Conservation (phyloP, 306 rosid genomes). For the Adenanthera pavonina region DNA sequence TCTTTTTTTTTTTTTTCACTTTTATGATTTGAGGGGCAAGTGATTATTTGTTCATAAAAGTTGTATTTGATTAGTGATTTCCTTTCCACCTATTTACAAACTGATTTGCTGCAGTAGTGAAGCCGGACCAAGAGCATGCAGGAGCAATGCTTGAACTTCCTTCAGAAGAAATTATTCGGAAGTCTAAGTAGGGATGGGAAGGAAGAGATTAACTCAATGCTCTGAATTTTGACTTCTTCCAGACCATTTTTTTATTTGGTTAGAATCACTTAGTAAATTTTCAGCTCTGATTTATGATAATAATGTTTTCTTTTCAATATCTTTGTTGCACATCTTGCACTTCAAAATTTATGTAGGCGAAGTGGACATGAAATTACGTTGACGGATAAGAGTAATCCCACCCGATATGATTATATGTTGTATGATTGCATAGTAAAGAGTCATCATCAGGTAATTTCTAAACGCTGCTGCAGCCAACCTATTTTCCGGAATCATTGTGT, state of each 20-base stretch:
- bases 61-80: conserved; percentile 4
- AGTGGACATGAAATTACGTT: conserved; percentile 16
- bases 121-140: conserved; percentile 78
- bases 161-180: conserved; percentile 60
- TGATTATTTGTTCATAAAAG: not conserved
- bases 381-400: conserved; percentile 2
- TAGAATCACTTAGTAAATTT: conserved; percentile 34
- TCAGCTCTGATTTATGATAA: conserved; percentile 29
- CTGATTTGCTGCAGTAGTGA: conserved; percentile 65
- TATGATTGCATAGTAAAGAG: conserved; percentile 24
- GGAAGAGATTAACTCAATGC: conserved; percentile 41
- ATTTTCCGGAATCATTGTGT: not conserved
- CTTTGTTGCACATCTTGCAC: conserved; percentile 16
- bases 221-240: conserved; percentile 12
- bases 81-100: conserved; percentile 1
- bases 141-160: conserved; percentile 95
- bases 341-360: conserved; percentile 21
- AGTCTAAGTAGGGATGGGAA: conserved; percentile 32
- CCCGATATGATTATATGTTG: conserved; percentile 30
- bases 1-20: not conserved
- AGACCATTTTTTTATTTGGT: conserved; percentile 32
- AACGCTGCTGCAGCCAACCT: not conserved
- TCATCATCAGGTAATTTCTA: not conserved
- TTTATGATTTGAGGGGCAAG: not conserved
- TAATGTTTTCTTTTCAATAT: not conserved